These are phyloP conservation scores for Paramecium biaurelia DNA, from an alignment of 73 alveolate genomes.

Conservation along the genomic window DNA sequence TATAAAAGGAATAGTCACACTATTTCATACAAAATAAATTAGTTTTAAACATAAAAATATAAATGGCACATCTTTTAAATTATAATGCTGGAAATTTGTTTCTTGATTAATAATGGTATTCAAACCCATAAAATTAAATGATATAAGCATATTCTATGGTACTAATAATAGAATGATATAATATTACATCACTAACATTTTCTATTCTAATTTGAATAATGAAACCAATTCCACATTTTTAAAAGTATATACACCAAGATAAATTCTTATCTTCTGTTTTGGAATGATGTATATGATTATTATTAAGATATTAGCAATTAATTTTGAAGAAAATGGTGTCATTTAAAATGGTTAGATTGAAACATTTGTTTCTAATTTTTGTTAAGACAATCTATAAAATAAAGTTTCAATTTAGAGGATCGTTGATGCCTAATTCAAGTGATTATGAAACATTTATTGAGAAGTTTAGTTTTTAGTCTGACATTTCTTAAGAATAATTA, in stretches of 20 bases:
- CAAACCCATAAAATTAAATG: background rate
- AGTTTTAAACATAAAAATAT: background rate
- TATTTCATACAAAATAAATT: background rate
- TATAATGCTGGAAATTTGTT: background rate
- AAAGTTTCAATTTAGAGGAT: background rate
- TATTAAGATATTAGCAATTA: background rate
- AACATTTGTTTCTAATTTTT: background rate
- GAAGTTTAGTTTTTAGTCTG: background rate
- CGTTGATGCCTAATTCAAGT: background rate
- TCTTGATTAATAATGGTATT: background rate
- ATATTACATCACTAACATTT: background rate
- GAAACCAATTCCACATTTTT: background rate
- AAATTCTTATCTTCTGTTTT: background rate
- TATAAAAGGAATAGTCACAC: background rate
- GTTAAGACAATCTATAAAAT: background rate
- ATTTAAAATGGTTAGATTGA: background rate
- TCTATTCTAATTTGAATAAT: background rate
- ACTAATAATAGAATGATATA: background rate
- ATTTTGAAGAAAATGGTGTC: background rate
- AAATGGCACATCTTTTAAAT: background rate
- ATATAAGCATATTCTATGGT: background rate
- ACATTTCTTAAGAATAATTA: background rate
- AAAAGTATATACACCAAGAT: background rate
- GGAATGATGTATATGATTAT: background rate
- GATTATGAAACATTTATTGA: background rate